phyloP scores from a whole-genome alignment of 257 asterid genomes.

The Plantago elongata region DNA sequence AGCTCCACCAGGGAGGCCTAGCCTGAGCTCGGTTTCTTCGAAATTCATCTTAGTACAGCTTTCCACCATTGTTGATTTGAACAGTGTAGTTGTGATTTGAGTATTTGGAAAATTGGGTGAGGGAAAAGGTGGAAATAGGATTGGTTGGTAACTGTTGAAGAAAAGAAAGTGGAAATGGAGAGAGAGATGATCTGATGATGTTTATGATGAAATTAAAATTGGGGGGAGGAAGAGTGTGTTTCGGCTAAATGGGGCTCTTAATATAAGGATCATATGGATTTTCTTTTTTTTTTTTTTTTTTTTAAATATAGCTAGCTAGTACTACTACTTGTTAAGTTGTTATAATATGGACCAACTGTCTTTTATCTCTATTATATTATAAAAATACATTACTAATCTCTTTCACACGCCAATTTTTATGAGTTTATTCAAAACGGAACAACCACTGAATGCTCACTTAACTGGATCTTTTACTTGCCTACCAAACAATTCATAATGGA shows the following conservation, averaged over 20 bases:
- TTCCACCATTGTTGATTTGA: constrained; percentile 31
- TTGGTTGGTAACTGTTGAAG: not conserved
- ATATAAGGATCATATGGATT: constrained; percentile 18
- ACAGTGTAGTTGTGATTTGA: too few relatives aligned
- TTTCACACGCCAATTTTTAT: too few relatives aligned
- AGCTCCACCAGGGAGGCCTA: constrained; percentile 48
- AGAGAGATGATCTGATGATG: not conserved
- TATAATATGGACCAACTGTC: too few relatives aligned
- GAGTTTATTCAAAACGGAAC: not conserved
- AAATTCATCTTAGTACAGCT: constrained; percentile 23
- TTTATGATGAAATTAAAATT: constrained; percentile 7
- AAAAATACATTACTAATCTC: too few relatives aligned
- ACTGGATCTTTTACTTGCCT: too few relatives aligned
- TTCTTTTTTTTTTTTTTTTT: constrained; percentile 20
- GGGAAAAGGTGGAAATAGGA: too few relatives aligned
- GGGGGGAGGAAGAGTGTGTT: constrained; percentile 25
- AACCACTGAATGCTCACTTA: too few relatives aligned
- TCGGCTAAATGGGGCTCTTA: constrained; percentile 22
- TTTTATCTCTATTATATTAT: too few relatives aligned
- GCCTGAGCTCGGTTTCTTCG: constrained; percentile 55
- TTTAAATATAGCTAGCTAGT: too few relatives aligned
- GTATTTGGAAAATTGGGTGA: too few relatives aligned
- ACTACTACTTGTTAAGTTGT: too few relatives aligned
- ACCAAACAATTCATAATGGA: too few relatives aligned
- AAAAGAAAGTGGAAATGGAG: not conserved